These are phyloP conservation scores for Salix caprea DNA, from an alignment of 345 rosid species.

Conservation along the genomic window DNA sequence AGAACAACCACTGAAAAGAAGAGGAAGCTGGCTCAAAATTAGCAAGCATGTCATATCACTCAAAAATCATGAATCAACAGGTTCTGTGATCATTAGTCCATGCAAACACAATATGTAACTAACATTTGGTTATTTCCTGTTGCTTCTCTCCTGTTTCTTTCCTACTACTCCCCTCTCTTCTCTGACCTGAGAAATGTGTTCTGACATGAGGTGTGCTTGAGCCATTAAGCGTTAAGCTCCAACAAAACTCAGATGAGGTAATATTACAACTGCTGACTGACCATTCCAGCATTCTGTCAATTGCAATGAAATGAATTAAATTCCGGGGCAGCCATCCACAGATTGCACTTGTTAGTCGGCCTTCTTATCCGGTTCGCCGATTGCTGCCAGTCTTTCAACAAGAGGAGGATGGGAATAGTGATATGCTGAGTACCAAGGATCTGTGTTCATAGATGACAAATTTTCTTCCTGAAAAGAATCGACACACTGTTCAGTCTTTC, in stretches of 20 bases:
- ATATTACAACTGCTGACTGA: slow-evolving; percentile 2
- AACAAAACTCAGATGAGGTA: slow-evolving; percentile 13
- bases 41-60: background rate
- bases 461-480: slow-evolving; percentile 76
- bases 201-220: background rate
- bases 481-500: background rate
- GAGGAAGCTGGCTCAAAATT: background rate
- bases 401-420: slow-evolving; percentile 98
- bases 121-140: background rate
- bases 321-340: background rate
- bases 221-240: background rate
- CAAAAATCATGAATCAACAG: background rate
- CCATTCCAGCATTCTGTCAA: background rate
- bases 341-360: slow-evolving; percentile 40
- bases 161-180: background rate
- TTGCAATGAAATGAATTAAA: slow-evolving; percentile 16
- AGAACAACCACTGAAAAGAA: background rate
- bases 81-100: background rate
- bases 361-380: slow-evolving; percentile 72
- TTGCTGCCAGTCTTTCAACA: slow-evolving; percentile 83
- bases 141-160: background rate
- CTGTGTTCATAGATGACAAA: slow-evolving; percentile 91
- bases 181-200: background rate
- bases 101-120: background rate
- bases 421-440: slow-evolving; percentile 96